Conservation (phyloP, 1,284 basidiomycete genomes). For the Takashimella koratensis region DNA sequence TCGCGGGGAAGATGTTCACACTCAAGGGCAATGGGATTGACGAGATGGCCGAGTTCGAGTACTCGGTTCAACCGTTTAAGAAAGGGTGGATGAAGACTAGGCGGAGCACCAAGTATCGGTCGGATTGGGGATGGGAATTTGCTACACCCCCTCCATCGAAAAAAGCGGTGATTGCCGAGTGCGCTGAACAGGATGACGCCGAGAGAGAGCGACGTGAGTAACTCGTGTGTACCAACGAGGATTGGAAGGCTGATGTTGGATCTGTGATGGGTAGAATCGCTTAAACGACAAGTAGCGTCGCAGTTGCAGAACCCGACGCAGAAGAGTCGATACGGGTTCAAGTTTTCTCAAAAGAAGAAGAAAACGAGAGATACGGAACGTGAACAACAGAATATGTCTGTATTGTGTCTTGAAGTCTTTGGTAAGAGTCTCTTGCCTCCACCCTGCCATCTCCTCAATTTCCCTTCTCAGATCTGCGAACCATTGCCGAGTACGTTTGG, state of each 20-base stretch:
- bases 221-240: background rate
- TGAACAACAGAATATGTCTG: conserved; percentile 71
- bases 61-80: background rate
- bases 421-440: conserved; percentile 54
- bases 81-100: conserved; percentile 33
- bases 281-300: background rate
- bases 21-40: conserved; percentile 55
- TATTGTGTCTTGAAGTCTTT: conserved; percentile 79
- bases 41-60: conserved; percentile 41
- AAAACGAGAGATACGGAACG: conserved; percentile 53
- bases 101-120: conserved; percentile 1
- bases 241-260: conserved; percentile 1
- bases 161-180: conserved; percentile 50
- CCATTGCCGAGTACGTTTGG: too few species aligned
- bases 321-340: conserved; percentile 63
- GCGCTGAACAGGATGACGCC: conserved; percentile 52
- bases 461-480: too few species aligned
- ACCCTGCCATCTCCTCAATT: background rate
- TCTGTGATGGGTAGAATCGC: background rate
- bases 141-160: conserved; percentile 61
- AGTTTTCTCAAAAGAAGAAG: conserved; percentile 56
- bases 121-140: conserved; percentile 68
- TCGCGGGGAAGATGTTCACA: conserved; percentile 71
- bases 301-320: conserved; percentile 78
- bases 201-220: conserved; percentile 19